phyloP scores from a whole-genome alignment of 1,284 basidiomycete genomes.

The Agroathelia rolfsii region DNA sequence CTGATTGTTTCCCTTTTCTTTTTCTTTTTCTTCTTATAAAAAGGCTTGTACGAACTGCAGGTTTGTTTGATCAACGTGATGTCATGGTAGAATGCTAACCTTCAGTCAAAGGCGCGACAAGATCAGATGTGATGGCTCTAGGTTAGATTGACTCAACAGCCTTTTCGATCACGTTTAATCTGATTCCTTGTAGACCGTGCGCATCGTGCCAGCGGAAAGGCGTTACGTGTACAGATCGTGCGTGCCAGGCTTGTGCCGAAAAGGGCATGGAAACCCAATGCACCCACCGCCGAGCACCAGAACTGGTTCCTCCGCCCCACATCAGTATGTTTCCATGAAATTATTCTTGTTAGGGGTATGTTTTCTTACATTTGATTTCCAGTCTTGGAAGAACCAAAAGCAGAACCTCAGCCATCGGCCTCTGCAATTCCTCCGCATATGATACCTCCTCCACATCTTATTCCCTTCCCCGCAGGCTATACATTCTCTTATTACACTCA shows the following conservation, averaged over 20 bases:
- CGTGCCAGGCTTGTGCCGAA: conserved; percentile 30
- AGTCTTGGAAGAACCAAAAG: conserved; percentile 3
- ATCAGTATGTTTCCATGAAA: conserved; percentile 20
- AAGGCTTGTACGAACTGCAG: conserved; percentile 51
- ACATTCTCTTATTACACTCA: conserved; percentile 12
- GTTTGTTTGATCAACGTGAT: conserved; percentile 19
- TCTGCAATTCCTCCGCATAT: conserved; percentile 12
- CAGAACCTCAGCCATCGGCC: conserved; percentile 11
- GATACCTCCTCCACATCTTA: conserved; percentile 2
- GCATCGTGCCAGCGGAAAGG: conserved; percentile 35
- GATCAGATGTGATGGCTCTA: conserved; percentile 43
- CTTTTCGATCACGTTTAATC: conserved; percentile 1
- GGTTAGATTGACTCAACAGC: conserved; percentile 21
- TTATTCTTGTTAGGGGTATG: not conserved
- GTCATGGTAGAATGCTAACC: conserved; percentile 11
- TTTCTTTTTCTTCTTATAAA: conserved; percentile 8
- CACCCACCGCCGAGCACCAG: conserved; percentile 25
- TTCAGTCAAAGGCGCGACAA: conserved; percentile 38
- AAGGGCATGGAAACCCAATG: conserved; percentile 34
- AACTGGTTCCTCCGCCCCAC: conserved; percentile 18
- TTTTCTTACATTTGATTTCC: not conserved
- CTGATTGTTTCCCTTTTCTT: conserved; percentile 7
- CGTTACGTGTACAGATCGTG: conserved; percentile 36
- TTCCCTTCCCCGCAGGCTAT: conserved; percentile 10
- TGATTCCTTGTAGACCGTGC: conserved; percentile 31